phyloP scores from a whole-genome alignment of 1,139 yeast genomes.

The Saccharomyces hybrid region DNA sequence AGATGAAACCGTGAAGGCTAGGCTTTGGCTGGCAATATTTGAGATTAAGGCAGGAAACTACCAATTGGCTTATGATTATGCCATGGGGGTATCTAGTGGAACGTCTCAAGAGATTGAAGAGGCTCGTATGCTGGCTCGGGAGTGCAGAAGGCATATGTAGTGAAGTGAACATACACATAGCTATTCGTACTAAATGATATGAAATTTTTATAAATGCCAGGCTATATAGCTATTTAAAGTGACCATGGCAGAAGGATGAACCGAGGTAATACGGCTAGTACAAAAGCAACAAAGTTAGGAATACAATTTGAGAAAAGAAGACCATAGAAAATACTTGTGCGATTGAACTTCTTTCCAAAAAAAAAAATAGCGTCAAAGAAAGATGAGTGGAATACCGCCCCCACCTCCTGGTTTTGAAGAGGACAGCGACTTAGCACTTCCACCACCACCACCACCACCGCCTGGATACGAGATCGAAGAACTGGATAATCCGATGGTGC shows the following conservation, averaged over 20 bases:
- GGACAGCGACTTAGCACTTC: constrained; percentile 2
- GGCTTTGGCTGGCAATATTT: constrained; percentile 78
- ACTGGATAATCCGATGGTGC: not conserved
- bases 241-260: not conserved
- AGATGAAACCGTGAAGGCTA: constrained; percentile 75
- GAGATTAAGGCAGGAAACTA: constrained; percentile 53
- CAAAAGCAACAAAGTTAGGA: not conserved
- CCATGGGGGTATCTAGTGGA: constrained; percentile 68
- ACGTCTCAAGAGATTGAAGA: constrained; percentile 83
- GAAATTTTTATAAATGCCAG: not conserved
- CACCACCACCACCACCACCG: constrained; percentile 14
- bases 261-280: not conserved
- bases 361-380: not conserved
- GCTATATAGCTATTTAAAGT: not conserved
- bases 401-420: constrained; percentile 7
- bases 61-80: constrained; percentile 65
- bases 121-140: constrained; percentile 77
- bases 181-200: not conserved
- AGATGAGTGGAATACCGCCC: constrained; percentile 6
- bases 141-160: constrained; percentile 37
- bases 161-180: not conserved
- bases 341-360: not conserved
- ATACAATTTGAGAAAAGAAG: not conserved
- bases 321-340: not conserved
- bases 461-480: constrained; percentile 8